Percentiles rank a stretch among this genome's conserved stretches.
These are phyloP conservation scores for Xanthoconium purpureum DNA, from an alignment of 768 basidiomycete genomes.

Conservation along the genomic window DNA sequence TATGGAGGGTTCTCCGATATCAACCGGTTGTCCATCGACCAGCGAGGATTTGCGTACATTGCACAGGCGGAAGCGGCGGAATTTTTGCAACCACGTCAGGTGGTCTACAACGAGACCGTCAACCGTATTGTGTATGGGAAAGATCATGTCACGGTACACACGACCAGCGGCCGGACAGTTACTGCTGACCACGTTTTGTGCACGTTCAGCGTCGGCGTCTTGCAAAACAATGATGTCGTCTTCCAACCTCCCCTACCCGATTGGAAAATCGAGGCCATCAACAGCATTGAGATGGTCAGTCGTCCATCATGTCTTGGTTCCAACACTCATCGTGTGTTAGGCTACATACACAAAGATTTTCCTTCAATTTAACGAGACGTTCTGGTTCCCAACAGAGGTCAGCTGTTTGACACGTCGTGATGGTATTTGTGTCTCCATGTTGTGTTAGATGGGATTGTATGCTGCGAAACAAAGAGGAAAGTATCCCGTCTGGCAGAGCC, in stretches of 20 bases:
- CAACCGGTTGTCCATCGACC: slow-evolving; percentile 56
- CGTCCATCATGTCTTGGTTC: not conserved
- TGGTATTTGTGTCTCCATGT: not conserved
- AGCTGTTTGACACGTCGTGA: not conserved
- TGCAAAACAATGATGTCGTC: slow-evolving; percentile 58
- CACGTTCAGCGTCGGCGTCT: slow-evolving; percentile 69
- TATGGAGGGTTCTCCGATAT: slow-evolving; percentile 57
- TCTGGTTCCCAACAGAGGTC: slow-evolving; percentile 54
- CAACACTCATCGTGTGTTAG: slow-evolving; percentile 19
- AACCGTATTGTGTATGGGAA: slow-evolving; percentile 43
- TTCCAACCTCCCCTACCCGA: slow-evolving; percentile 57
- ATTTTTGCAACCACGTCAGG: slow-evolving; percentile 49
- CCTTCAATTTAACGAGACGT: slow-evolving; percentile 57
- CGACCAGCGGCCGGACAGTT: slow-evolving; percentile 42
- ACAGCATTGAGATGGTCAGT: slow-evolving; percentile 57
- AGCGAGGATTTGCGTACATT: slow-evolving; percentile 57
- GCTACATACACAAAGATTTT: slow-evolving; percentile 68
- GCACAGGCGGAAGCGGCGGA: slow-evolving; percentile 54
- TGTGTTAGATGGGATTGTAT: slow-evolving; percentile 43
- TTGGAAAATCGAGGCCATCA: slow-evolving; percentile 63
- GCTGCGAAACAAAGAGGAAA: slow-evolving; percentile 56
- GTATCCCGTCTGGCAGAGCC: slow-evolving; percentile 66
- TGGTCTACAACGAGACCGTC: slow-evolving; percentile 51
- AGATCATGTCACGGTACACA: slow-evolving; percentile 44
- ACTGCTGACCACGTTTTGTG: slow-evolving; percentile 57